phyloP scores from a whole-genome alignment of 805 yeast species.

The Scheffersomyces coipomensis region DNA sequence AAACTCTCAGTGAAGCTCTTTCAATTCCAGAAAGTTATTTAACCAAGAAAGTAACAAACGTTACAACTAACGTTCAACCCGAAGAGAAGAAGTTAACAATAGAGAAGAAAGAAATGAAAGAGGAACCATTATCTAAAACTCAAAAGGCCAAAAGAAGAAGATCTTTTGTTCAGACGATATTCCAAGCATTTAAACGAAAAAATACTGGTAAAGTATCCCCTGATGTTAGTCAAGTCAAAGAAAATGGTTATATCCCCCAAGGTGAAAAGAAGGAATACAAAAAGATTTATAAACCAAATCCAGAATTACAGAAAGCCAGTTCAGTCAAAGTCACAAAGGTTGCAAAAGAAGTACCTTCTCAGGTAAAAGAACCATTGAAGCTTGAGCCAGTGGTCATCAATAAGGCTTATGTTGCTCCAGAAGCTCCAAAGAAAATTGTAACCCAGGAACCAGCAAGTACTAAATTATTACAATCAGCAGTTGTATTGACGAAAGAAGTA shows the following conservation, averaged over 20 bases:
- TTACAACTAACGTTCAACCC: not conserved
- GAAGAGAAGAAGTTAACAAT: not conserved
- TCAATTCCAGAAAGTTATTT: not conserved
- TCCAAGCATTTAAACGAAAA: conserved; percentile 2
- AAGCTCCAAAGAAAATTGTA: not conserved
- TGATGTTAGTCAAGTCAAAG: too few relatives aligned
- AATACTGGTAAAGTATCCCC: conserved; percentile 1
- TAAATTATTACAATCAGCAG: not conserved
- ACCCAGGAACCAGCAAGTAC: not conserved
- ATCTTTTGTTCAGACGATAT: not conserved
- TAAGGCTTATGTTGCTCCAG: not conserved
- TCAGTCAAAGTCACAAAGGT: not conserved
- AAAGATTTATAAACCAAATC: conserved; percentile 21
- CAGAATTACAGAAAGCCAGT: conserved; percentile 12
- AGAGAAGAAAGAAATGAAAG: not conserved
- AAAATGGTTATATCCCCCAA: conserved; percentile 20
- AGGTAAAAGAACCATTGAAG: not conserved
- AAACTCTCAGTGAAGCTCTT: not conserved
- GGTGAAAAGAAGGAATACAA: conserved; percentile 21
- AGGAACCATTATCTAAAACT: not conserved
- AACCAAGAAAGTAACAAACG: not conserved
- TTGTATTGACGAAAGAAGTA: too few relatives aligned
- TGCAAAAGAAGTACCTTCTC: not conserved
- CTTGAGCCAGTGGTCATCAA: not conserved
- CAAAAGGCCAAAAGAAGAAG: conserved; percentile 1